These are phyloP conservation scores for Eimeria tenella DNA, from an alignment of 169 alveolate species.

Conservation along the genomic window DNA sequence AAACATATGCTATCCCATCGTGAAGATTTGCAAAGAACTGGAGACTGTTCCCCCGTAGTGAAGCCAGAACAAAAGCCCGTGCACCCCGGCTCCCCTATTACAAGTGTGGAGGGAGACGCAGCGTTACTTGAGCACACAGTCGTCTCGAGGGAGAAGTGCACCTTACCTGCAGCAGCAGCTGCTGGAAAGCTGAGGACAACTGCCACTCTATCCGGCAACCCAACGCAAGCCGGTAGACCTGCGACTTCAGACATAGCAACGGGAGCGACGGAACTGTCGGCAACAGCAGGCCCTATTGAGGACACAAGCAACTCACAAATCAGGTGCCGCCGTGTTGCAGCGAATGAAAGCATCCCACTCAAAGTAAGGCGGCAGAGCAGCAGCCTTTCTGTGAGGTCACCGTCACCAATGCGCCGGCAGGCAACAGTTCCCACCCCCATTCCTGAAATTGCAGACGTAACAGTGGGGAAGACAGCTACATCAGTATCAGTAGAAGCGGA, in stretches of 20 bases:
- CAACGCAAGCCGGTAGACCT: not conserved
- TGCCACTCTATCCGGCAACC: not conserved
- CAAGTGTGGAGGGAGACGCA: too few relatives aligned
- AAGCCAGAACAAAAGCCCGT: too few relatives aligned
- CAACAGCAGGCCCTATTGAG: not conserved
- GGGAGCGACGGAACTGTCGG: not conserved
- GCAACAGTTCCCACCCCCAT: not conserved
- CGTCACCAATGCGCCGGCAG: not conserved
- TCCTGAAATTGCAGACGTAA: not conserved
- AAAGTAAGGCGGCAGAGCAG: too few relatives aligned
- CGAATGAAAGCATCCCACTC: too few relatives aligned
- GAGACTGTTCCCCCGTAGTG: too few relatives aligned
- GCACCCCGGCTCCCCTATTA: too few relatives aligned
- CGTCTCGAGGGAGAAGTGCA: not conserved
- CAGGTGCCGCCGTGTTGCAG: too few relatives aligned
- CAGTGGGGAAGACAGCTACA: not conserved
- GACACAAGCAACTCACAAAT: too few relatives aligned
- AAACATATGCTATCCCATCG: too few relatives aligned
- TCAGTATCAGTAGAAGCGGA: not conserved
- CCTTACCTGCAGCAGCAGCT: not conserved
- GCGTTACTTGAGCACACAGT: too few relatives aligned
- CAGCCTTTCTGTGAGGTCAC: not conserved
- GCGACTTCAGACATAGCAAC: not conserved
- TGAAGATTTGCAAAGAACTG: too few relatives aligned
- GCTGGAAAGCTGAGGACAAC: not conserved